Evolutionary conservation across 345 rosid species (phyloP).

Genomic region (Gossypium sturtianum): DNA sequence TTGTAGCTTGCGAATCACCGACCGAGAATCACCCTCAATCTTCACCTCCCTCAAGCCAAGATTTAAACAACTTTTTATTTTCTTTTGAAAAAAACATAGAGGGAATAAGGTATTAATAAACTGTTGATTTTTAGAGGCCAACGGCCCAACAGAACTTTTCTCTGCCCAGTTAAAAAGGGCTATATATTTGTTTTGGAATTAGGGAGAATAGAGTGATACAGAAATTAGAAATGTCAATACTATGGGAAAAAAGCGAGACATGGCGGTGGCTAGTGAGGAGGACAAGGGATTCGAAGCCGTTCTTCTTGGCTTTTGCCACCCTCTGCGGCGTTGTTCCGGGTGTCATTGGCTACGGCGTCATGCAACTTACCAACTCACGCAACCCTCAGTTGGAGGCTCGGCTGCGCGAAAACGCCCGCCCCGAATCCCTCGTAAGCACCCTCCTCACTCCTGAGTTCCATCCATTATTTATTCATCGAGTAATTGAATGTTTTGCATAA

Average conservation of each 20-base stretch:
- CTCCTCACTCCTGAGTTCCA: background rate
- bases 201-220: background rate
- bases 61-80: too few relatives aligned
- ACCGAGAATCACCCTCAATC: too few relatives aligned
- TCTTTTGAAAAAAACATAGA: too few relatives aligned
- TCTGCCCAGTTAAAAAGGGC: background rate
- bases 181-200: background rate
- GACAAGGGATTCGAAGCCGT: constrained; percentile 78
- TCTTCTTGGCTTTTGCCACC: constrained; percentile 86
- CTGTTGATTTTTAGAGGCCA: too few relatives aligned
- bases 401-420: constrained; percentile 74
- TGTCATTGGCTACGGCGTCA: constrained; percentile 75
- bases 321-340: constrained; percentile 90
- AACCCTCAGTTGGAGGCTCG: constrained; percentile 77
- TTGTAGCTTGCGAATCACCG: too few relatives aligned
- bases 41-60: too few relatives aligned
- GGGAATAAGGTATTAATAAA: too few relatives aligned
- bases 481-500: background rate
- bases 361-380: constrained; percentile 73
- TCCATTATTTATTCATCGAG: background rate
- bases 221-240: constrained; percentile 34
- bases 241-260: constrained; percentile 58
- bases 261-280: constrained; percentile 80
- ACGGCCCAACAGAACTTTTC: background rate
- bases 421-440: constrained; percentile 59